Evolutionary conservation across 768 basidiomycete genomes (phyloP).

Genomic region (Kwoniella mangroviensis): DNA sequence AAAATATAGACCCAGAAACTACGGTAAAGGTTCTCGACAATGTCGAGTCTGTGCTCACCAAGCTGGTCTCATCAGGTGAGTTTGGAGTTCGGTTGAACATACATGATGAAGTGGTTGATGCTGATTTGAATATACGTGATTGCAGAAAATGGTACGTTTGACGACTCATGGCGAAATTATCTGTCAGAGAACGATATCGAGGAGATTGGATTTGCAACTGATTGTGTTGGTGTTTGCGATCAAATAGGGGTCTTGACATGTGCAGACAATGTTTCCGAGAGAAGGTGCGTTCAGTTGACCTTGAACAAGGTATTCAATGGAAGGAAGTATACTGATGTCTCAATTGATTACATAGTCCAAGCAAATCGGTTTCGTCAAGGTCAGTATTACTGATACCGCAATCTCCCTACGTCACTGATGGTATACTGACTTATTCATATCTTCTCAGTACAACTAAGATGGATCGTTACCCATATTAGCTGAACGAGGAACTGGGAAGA

Average conservation of each 20-base stretch:
- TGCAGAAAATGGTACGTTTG: constrained; percentile 45
- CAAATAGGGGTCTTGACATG: constrained; percentile 79
- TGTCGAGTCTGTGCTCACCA: constrained; percentile 97
- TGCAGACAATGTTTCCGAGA: constrained; percentile 99
- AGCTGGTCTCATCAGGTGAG: constrained; percentile 94
- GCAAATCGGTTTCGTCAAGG: constrained; percentile 94
- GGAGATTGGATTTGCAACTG: too few species aligned
- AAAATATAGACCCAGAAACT: constrained; percentile 72
- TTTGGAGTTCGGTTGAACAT: constrained; percentile 48
- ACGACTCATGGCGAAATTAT: not conserved
- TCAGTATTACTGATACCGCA: constrained; percentile 52
- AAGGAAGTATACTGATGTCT: not conserved
- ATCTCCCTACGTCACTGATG: not conserved
- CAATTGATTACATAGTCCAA: constrained; percentile 59
- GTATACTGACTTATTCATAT: constrained; percentile 18
- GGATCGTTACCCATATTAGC: constrained; percentile 10
- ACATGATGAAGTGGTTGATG: constrained; percentile 2
- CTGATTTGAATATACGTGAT: constrained; percentile 23
- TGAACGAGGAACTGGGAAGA: not conserved
- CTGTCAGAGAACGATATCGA: too few species aligned
- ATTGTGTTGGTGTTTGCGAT: constrained; percentile 9
- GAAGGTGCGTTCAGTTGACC: constrained; percentile 55
- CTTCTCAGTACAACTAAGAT: constrained; percentile 47
- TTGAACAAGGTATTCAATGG: not conserved
- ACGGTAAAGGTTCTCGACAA: constrained; percentile 91